Conservation (phyloP, 345 rosid species). For the Hypericum androsaemum region DNA sequence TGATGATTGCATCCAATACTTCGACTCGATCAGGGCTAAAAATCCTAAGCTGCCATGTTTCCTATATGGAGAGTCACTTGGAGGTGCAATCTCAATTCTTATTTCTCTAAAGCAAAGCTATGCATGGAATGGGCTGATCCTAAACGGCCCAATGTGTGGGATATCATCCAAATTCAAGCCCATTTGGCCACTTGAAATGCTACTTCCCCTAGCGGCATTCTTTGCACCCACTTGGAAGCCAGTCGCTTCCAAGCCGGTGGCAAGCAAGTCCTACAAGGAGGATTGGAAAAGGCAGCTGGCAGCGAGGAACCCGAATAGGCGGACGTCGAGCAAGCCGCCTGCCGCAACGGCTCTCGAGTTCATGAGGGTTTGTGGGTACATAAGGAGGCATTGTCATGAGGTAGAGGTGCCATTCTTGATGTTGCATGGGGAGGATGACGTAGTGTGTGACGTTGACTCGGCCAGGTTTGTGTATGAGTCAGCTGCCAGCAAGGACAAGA, state of each 20-base stretch:
- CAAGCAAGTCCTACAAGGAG: constrained; percentile 18
- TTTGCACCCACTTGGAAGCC: constrained; percentile 18
- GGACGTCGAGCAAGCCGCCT: constrained; percentile 17
- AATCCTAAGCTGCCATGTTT: constrained; percentile 23
- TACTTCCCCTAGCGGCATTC: constrained; percentile 20
- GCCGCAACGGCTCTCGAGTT: constrained; percentile 20
- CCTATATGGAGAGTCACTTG: constrained; percentile 27
- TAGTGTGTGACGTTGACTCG: constrained; percentile 11
- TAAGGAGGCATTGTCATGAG: constrained; percentile 16
- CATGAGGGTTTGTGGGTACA: constrained; percentile 18
- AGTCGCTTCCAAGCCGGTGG: constrained; percentile 16
- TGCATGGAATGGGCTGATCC: constrained; percentile 23
- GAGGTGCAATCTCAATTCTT: constrained; percentile 25
- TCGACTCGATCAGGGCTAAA: constrained; percentile 9
- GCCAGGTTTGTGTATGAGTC: constrained; percentile 20
- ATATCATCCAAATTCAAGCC: constrained; percentile 25
- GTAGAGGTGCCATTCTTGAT: constrained; percentile 17
- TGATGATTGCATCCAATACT: constrained; percentile 16
- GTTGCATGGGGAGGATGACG: constrained; percentile 21
- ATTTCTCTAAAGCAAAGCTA: constrained; percentile 11
- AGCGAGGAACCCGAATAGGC: constrained; percentile 11
- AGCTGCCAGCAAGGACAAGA: constrained; percentile 19
- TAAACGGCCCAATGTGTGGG: constrained; percentile 28
- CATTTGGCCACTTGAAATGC: constrained; percentile 16
- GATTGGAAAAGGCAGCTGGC: constrained; percentile 25